Evolutionary conservation across 305 asterid species (phyloP), one percentile per base, ranked within the genome.

Genomic region (Fraxinus sp.): DNA sequence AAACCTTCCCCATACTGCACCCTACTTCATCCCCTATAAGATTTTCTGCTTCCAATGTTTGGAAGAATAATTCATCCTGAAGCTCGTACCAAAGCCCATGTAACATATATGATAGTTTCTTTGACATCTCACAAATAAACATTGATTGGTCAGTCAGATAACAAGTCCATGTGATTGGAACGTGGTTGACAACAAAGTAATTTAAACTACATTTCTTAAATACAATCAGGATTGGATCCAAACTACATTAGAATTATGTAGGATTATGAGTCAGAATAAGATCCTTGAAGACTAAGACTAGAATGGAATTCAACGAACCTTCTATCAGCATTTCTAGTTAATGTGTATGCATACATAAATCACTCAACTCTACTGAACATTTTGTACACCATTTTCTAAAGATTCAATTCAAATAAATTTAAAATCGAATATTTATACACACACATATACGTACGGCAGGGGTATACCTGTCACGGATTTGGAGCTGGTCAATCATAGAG

Each of bases 401-500:
- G 64, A 16, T 52, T 52, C 64, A 3, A 52, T 52, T 11, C 6
- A 52, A 52, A 14, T 14, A 5, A 64, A 5, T 20, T 1, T 18
- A 39, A n/a, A 71, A 44, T 16, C 3, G 11, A 71, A 7, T 5
- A 4, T 3, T 24, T 13, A 66, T 66, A 66, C 22, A 70, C 24
- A 64, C 16, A 22, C 30, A 10, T 7, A 62, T 7, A 22, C 72
- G 26, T 11, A 70, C 9, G 4, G 70, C 62, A 28, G 9, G 5
- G 3, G 74, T 52, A 28, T 57, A 87, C 97, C 95, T 93, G 89
- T 93, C 97, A 28, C 95, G 97, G 84, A 94, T 72, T 90, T 93
- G 98, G 84, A 94, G 97, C 92, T 93, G 97, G 75, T 94, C 97
- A 80, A 94, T 86, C 97, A 91, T 93, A 86, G 93, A 32, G 24